Evolutionary conservation across 495 filamentous ascomycete species (phyloP).

Genomic region (Ascodesmis nigricans): DNA sequence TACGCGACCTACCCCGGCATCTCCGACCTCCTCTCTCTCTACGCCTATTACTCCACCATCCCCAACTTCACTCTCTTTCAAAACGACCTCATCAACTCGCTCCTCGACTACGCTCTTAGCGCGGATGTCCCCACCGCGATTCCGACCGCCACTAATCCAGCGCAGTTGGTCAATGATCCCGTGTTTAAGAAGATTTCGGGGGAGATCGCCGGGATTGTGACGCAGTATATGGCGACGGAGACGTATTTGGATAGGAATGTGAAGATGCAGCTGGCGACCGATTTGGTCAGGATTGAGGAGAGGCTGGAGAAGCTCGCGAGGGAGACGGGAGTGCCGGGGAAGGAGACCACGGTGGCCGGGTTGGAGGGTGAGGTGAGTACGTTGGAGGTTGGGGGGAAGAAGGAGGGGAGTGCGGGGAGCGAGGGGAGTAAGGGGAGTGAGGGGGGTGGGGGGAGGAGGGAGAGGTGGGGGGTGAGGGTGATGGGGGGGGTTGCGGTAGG

Average conservation of each 20-base stretch:
- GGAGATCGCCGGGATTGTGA: not conserved
- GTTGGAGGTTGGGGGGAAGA: too few relatives aligned
- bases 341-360: too few relatives aligned
- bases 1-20: slow-evolving; percentile 1
- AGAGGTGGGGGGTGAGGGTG: too few relatives aligned
- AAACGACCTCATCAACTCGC: not conserved
- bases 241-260: not conserved
- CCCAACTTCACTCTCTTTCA: not conserved
- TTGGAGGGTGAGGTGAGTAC: too few relatives aligned
- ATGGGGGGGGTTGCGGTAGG: too few relatives aligned
- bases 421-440: too few relatives aligned
- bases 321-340: too few relatives aligned
- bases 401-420: too few relatives aligned
- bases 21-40: not conserved
- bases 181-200: not conserved
- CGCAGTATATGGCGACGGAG: not conserved
- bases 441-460: too few relatives aligned
- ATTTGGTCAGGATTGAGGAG: not conserved
- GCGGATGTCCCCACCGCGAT: not conserved
- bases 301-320: too few relatives aligned
- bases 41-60: slow-evolving; percentile 1
- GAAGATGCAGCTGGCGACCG: not conserved
- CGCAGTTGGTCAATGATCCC: slow-evolving; percentile 1
- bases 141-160: slow-evolving; percentile 1
- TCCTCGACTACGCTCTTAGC: not conserved